Percentiles rank a stretch among this genome's conserved stretches.
These are phyloP conservation scores for Oryza nivara DNA, from an alignment of 176 grass and related monocot species.

Conservation along the genomic window DNA sequence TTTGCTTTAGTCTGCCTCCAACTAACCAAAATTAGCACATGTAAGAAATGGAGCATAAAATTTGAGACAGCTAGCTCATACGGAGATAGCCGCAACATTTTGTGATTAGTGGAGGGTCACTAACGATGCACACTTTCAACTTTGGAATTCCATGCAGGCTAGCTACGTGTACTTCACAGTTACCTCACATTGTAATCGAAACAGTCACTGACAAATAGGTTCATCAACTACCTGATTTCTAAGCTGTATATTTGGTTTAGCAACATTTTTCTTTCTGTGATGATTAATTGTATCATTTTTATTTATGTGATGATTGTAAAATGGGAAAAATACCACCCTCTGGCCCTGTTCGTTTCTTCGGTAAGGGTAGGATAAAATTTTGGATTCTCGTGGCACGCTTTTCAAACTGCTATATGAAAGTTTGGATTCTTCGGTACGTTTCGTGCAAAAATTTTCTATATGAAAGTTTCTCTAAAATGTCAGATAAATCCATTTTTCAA, in stretches of 20 bases:
- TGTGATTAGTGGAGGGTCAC: slow-evolving; percentile 25
- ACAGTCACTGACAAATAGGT: neutral
- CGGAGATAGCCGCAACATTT: slow-evolving; percentile 1
- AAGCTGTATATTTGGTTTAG: neutral
- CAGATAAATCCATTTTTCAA: too few species aligned
- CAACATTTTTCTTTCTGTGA: too few species aligned
- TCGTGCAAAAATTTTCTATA: too few species aligned
- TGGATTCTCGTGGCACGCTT: too few species aligned
- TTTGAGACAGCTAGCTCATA: slow-evolving; percentile 4
- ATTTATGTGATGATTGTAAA: too few species aligned
- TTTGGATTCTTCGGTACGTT: too few species aligned
- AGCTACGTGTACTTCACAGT: neutral
- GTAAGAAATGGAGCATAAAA: slow-evolving; percentile 26
- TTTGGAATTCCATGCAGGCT: neutral
- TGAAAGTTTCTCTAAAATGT: too few species aligned
- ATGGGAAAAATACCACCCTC: too few species aligned
- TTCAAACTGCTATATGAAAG: too few species aligned
- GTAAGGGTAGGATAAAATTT: too few species aligned
- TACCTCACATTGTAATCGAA: neutral
- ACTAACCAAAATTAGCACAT: slow-evolving; percentile 51
- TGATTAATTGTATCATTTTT: too few species aligned
- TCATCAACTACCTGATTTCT: neutral
- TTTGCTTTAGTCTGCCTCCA: slow-evolving; percentile 48
- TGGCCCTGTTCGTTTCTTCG: too few species aligned
- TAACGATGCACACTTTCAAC: slow-evolving; percentile 7